These are phyloP conservation scores for Batkoa obscura DNA, from an alignment of 371 early-diverging fungal species.

Conservation along the genomic window DNA sequence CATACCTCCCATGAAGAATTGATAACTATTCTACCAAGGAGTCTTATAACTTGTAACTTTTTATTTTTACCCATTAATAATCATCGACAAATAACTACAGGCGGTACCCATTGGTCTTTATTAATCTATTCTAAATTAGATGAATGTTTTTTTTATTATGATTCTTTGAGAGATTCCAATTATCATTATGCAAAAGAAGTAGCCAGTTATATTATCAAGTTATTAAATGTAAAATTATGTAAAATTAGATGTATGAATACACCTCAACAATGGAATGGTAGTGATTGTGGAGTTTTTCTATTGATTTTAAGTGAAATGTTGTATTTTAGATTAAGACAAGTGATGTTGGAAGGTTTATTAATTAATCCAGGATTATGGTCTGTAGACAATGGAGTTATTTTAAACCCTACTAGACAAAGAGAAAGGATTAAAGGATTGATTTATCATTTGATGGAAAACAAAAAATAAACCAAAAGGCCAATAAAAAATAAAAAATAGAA, in stretches of 20 bases:
- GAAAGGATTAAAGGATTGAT: no score
- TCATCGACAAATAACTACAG: neutral
- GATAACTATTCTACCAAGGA: no score
- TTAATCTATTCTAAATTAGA: neutral
- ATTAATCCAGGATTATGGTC: no score
- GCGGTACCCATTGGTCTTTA: slow-evolving; percentile 6
- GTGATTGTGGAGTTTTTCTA: slow-evolving; percentile 3
- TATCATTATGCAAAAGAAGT: neutral
- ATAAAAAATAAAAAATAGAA: no score
- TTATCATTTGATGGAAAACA: no score
- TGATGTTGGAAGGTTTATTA: no score
- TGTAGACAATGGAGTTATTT: no score
- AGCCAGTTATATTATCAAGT: neutral
- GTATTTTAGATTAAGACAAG: no score
- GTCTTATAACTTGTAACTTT: no score
- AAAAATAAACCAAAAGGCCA: no score
- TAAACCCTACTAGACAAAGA: no score
- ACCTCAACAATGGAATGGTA: slow-evolving; percentile 2
- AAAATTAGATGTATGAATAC: slow-evolving; percentile 1
- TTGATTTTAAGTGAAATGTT: neutral
- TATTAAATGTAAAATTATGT: neutral
- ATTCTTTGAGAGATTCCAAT: neutral
- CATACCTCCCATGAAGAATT: no score
- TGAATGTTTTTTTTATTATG: slow-evolving; percentile 3
- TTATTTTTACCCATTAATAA: slow-evolving; percentile 4